Evolutionary conservation across 2,329 filamentous ascomycete genomes (phyloP), one percentile per base, ranked within the genome.

Genomic region (Scytalidium lignicola): DNA sequence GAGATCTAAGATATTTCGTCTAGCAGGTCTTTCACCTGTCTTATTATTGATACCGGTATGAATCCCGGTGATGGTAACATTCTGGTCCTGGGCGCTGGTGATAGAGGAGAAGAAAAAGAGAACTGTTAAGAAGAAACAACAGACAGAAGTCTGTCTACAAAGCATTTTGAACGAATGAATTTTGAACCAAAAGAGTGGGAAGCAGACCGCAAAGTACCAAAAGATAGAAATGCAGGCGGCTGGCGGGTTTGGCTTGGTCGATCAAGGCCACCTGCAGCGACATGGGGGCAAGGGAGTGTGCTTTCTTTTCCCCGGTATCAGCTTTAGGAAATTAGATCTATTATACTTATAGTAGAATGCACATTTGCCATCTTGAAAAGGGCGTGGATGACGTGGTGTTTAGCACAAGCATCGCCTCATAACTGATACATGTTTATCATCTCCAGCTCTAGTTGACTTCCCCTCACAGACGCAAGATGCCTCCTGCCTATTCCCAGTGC

Each of bases 1-100:
- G 7, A 62, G 49, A 47, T 59, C 53, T 2, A 54, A 20, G 20
- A 62, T 58, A 22, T 62, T 55, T 8, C 48, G 48, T 49, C 60
- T 54, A 9, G 50, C 32, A 17, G 59, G 59, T 42, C 58, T 44
- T 8, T 51, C 51, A 12, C 56, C 53, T 19, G 51, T 46, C 5
- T 51, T 45, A 9, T 55, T 51, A 17, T 28, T 51, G 46, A 52
- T 41, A 12, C 55, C 57, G 17, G 56, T 58, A 15, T 56, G 53
- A 21, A 54, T 40, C n/a, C 58, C 59, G 3, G 44, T 46, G 20
- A 59, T 49, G 13, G 50, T 39, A n/a, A 50, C 49, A 47, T 49
- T 43, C 47, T 47, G 39, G 6, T 18, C 39, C n/a, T 48, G 40
- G 32, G 32, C 23, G 23, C 23, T 10, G 10, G 23, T 5, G 5